Evolutionary conservation across 2,329 filamentous ascomycete species (phyloP).

Genomic region (Trichophyton rubrum): DNA sequence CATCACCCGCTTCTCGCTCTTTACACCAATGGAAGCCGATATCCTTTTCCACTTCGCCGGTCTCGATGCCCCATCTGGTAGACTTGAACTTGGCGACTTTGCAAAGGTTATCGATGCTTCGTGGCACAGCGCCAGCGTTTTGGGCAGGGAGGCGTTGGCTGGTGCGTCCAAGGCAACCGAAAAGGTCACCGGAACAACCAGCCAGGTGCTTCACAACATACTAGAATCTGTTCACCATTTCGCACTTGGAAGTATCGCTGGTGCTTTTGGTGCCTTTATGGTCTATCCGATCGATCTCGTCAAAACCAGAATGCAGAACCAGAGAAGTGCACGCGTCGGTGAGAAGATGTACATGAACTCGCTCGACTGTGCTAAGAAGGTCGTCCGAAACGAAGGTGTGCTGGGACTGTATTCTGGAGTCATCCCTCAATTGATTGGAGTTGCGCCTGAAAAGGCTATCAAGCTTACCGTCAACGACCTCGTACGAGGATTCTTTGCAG

Average conservation of each 20-base stretch:
- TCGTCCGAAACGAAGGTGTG: conserved; percentile 83
- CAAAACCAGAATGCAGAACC: conserved; percentile 98
- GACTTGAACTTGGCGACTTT: conserved; percentile 72
- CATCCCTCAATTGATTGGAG: conserved; percentile 85
- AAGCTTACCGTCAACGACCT: conserved; percentile 97
- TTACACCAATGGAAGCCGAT: conserved; percentile 97
- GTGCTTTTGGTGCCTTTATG: conserved; percentile 98
- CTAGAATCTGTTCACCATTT: conserved; percentile 84
- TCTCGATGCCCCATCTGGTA: conserved; percentile 75
- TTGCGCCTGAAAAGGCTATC: conserved; percentile 98
- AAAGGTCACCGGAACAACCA: conserved; percentile 44
- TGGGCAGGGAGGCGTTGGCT: conserved; percentile 37
- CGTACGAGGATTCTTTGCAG: conserved; percentile 62
- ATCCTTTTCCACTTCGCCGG: conserved; percentile 98
- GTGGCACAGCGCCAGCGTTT: conserved; percentile 58
- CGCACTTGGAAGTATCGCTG: conserved; percentile 72
- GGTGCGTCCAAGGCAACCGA: conserved; percentile 34
- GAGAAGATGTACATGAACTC: conserved; percentile 95
- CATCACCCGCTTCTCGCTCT: conserved; percentile 84
- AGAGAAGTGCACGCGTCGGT: conserved; percentile 68
- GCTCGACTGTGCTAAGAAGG: conserved; percentile 85
- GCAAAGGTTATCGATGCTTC: conserved; percentile 88
- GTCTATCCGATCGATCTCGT: conserved; percentile 98
- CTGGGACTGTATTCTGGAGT: conserved; percentile 87
- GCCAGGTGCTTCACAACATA: conserved; percentile 49